These are phyloP conservation scores for Fonsecaea nubica DNA, from an alignment of 2,329 filamentous ascomycete species.

Conservation along the genomic window DNA sequence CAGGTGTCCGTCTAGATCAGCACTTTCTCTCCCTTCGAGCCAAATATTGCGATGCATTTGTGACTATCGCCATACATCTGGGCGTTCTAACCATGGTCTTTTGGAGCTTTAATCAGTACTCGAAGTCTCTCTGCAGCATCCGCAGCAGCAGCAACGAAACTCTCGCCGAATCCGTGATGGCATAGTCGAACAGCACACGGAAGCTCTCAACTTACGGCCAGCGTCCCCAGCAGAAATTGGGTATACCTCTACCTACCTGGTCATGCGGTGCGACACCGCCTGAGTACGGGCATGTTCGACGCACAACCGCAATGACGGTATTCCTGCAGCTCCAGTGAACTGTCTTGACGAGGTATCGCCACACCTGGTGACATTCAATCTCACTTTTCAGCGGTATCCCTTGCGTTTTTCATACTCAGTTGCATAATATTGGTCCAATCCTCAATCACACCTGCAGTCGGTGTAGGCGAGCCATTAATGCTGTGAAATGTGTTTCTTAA, in stretches of 20 bases:
- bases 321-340: background rate
- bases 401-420: background rate
- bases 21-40: background rate
- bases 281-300: background rate
- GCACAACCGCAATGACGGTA: background rate
- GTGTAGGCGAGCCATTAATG: background rate
- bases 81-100: background rate
- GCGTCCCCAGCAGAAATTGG: background rate
- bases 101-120: background rate
- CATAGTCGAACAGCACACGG: background rate
- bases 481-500: background rate
- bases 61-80: background rate
- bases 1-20: background rate
- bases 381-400: background rate
- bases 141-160: background rate
- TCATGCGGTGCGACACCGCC: background rate
- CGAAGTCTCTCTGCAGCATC: background rate
- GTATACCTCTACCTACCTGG: background rate
- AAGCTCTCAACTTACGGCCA: background rate
- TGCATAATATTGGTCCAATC: conserved; percentile 4
- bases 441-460: background rate
- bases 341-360: background rate
- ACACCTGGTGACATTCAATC: background rate
- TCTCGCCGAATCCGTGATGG: background rate
- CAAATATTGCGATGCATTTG: background rate